Percentiles rank a stretch among this genome's conserved stretches.
These are phyloP conservation scores for Pseudogymnoascus sp. DNA, from an alignment of 2,329 filamentous ascomycete genomes.

Conservation along the genomic window DNA sequence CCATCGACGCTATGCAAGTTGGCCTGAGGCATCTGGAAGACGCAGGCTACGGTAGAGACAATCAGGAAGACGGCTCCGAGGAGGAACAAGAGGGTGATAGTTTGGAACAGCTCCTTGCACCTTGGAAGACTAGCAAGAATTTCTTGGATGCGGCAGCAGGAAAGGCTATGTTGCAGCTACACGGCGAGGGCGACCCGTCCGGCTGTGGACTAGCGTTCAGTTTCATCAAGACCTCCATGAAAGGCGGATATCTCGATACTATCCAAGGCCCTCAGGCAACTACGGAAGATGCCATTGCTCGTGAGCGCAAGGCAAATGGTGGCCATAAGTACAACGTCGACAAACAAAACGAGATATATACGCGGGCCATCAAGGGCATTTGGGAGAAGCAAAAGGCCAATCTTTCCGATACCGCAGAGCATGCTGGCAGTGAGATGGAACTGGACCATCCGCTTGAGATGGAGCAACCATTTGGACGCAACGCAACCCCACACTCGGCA, in stretches of 20 bases:
- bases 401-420: conserved; percentile 63
- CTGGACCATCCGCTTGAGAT: conserved; percentile 38
- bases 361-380: conserved; percentile 81
- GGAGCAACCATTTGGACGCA: conserved; percentile 40
- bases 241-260: conserved; percentile 84
- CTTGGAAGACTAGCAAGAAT: conserved; percentile 94
- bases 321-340: conserved; percentile 98
- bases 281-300: conserved; percentile 65
- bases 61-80: conserved; percentile 35
- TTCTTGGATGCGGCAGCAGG: conserved; percentile 89
- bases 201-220: conserved; percentile 90
- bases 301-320: conserved; percentile 74
- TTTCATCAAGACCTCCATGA: conserved; percentile 98
- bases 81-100: conserved; percentile 48
- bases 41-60: conserved; percentile 68
- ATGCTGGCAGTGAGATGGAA: conserved; percentile 47
- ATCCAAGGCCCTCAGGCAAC: conserved; percentile 58
- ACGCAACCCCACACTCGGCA: conserved; percentile 58
- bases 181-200: conserved; percentile 90
- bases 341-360: conserved; percentile 84
- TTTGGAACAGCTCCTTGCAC: conserved; percentile 80
- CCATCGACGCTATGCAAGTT: conserved; percentile 94
- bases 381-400: conserved; percentile 83
- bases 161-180: conserved; percentile 93
- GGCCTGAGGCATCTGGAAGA: conserved; percentile 86